These are phyloP conservation scores for Osmanthus fragrans DNA, from an alignment of 257 asterid genomes.

Conservation along the genomic window DNA sequence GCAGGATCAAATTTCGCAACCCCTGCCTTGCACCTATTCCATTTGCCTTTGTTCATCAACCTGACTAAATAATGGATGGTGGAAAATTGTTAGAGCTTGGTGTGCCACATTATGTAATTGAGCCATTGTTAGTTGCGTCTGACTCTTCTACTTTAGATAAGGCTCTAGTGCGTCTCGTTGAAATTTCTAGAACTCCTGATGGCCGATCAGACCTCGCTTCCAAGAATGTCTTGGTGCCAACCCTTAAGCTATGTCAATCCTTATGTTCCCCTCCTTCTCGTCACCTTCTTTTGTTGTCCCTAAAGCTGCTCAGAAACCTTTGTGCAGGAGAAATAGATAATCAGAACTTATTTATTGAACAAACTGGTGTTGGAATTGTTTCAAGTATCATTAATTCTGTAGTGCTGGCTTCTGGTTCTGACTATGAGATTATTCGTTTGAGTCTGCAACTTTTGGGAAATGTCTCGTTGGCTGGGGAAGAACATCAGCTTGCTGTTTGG, in stretches of 20 bases:
- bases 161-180: constrained; percentile 53
- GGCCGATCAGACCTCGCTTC: constrained; percentile 67
- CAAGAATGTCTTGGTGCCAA: constrained; percentile 32
- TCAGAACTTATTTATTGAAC: constrained; percentile 66
- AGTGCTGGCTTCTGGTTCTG: constrained; percentile 40
- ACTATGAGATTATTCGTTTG: constrained; percentile 39
- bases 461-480: constrained; percentile 71
- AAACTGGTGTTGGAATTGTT: constrained; percentile 53
- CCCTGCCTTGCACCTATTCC: background rate
- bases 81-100: constrained; percentile 15
- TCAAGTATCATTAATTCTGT: constrained; percentile 37
- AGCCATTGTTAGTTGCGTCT: constrained; percentile 44
- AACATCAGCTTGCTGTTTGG: constrained; percentile 66
- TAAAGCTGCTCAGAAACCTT: constrained; percentile 75
- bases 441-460: constrained; percentile 80
- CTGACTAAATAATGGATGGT: constrained; percentile 36
- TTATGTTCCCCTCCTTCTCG: constrained; percentile 38
- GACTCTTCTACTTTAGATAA: constrained; percentile 38
- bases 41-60: constrained; percentile 1
- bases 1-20: constrained; percentile 23
- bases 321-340: constrained; percentile 80
- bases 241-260: constrained; percentile 56
- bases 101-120: constrained; percentile 35
- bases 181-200: constrained; percentile 52
- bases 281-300: constrained; percentile 45